phyloP scores from a whole-genome alignment of 2,329 filamentous ascomycete species.

The Rhinocladiella mackenziei region DNA sequence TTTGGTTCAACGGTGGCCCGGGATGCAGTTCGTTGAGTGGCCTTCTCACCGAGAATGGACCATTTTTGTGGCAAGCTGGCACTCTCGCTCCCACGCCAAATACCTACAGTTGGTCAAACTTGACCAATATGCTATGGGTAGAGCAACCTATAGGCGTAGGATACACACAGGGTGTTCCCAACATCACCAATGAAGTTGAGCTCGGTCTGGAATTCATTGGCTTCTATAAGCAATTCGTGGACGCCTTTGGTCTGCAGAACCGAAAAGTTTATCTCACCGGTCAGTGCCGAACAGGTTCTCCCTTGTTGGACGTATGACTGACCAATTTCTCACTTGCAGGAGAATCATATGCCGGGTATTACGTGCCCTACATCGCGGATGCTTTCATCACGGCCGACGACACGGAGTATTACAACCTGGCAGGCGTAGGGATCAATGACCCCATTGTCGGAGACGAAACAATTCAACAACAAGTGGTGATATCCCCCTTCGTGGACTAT shows the following conservation, averaged over 20 bases:
- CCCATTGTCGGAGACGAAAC: constrained; percentile 44
- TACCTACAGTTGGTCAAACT: constrained; percentile 31
- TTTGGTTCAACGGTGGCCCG: constrained; percentile 55
- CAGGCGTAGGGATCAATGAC: constrained; percentile 49
- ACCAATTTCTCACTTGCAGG: too few species aligned
- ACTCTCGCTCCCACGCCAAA: constrained; percentile 57
- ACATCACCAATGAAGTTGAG: constrained; percentile 48
- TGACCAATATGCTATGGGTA: constrained; percentile 33
- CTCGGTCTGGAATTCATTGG: constrained; percentile 46
- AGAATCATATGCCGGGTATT: constrained; percentile 51
- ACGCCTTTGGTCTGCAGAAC: constrained; percentile 52
- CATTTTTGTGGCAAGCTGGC: constrained; percentile 64
- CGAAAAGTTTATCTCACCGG: constrained; percentile 54
- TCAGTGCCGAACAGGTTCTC: too few species aligned
- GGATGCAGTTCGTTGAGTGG: constrained; percentile 60
- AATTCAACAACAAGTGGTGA: too few species aligned
- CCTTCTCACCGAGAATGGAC: constrained; percentile 59
- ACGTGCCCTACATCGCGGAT: constrained; percentile 44
- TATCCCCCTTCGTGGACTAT: too few species aligned
- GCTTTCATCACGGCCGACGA: constrained; percentile 49
- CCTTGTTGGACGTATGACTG: too few species aligned
- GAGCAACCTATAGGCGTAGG: constrained; percentile 56
- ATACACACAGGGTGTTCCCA: constrained; percentile 41
- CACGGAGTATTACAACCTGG: constrained; percentile 50
- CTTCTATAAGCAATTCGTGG: constrained; percentile 54